Base-by-base conservation (phyloP, 2,329 filamentous ascomycete species). In the Aspergillus udagawae region DNA sequence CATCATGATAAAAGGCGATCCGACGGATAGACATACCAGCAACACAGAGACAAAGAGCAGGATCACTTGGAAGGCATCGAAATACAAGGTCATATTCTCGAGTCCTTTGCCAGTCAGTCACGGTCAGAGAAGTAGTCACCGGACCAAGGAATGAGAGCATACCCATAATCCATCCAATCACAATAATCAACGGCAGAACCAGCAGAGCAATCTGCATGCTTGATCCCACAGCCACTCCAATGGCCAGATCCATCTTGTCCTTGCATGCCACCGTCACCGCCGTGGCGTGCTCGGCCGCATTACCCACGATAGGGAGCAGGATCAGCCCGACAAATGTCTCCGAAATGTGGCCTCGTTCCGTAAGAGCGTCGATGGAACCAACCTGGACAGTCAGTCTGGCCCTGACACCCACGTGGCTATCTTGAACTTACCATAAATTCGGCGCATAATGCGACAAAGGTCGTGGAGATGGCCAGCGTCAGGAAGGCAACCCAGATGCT, bases 31-130 rank as follows among this genome's bases (percentile, higher is more conserved):
- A 62, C 70, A 52, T 67, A 74, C 78, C 58, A 80, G 63, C 28
- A 80, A 66, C 21, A 80, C 75, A n/a, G 77, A 73, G 25, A 86
- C 80, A 58, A 87, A 87, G 1, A 87, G 72, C 1, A 83, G 75
- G 2, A 81, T 88, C 14, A 96, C 87, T 76, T 96, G 91, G 79
- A 97, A 97, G 0, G 86, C 86, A 69, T 95, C 91, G 70, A 96
- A 94, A 71, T 88, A 88, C 4, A 96, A 82, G 21, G 86, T 90
- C 90, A 89, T 86, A 41, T 80, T 75, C 51, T 83, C 77, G 20
- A 83, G 78, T 53, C 82, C 71, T 71, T 55, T 44, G 41, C 17
- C 14, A 8, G 21, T 58, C 50, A 66, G 54, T 32, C 51, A 41
- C 45, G 14, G 20, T 20, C n/a, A 23, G 6, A 10, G 51, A 35